Percentiles rank a stretch among this genome's conserved stretches.
phyloP scores from a whole-genome alignment of 2,329 filamentous ascomycete species.

The Penicillium brevicompactum region DNA sequence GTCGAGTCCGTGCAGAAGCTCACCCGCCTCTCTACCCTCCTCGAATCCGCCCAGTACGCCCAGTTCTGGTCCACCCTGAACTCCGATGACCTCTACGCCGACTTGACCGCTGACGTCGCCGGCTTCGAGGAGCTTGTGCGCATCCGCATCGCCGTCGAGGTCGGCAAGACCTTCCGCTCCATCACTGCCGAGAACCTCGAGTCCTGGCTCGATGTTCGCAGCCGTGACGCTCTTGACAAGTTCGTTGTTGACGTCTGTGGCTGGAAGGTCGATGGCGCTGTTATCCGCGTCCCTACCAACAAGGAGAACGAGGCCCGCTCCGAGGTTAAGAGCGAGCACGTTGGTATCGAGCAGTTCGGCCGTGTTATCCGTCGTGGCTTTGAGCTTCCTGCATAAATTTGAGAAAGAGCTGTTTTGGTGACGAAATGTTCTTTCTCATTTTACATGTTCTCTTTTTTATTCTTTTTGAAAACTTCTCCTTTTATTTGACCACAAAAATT shows the following conservation, averaged over 20 bases:
- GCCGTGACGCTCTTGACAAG: conserved; percentile 68
- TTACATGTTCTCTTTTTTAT: background rate
- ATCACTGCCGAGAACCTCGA: conserved; percentile 69
- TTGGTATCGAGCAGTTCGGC: conserved; percentile 58
- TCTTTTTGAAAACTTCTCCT: background rate
- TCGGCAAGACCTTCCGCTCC: conserved; percentile 79
- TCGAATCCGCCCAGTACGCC: conserved; percentile 86
- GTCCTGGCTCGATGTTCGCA: conserved; percentile 71
- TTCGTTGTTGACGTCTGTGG: conserved; percentile 84
- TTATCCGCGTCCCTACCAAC: conserved; percentile 81
- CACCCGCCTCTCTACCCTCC: conserved; percentile 77
- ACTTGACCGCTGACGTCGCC: conserved; percentile 88
- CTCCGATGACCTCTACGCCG: conserved; percentile 92
- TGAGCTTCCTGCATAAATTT: conserved; percentile 70
- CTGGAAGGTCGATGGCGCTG: conserved; percentile 71
- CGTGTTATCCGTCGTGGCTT: conserved; percentile 80
- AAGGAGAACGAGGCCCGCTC: conserved; percentile 98
- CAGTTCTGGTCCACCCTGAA: conserved; percentile 93
- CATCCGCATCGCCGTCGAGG: conserved; percentile 82
- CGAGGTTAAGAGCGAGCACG: conserved; percentile 91
- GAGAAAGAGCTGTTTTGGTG: conserved; percentile 5
- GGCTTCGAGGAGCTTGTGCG: conserved; percentile 96
- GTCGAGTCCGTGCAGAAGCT: conserved; percentile 91
- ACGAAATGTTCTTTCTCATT: conserved; percentile 4
- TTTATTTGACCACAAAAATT: conserved; percentile 14